Evolutionary conservation across 176 grass and related monocot genomes (phyloP).

Genomic region (Zea luxurians): DNA sequence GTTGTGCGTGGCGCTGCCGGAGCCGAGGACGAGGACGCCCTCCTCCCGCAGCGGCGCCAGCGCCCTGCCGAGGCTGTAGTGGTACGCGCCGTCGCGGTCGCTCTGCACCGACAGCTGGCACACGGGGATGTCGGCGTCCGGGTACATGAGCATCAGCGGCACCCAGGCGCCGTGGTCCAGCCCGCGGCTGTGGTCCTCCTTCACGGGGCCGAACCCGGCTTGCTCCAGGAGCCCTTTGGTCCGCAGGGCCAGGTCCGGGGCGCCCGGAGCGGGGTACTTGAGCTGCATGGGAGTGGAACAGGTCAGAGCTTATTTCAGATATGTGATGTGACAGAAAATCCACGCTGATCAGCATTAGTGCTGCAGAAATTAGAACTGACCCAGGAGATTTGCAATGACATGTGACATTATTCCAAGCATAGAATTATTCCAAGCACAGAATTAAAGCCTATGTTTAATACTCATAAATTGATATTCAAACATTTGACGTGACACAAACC

Average conservation of each 20-base stretch:
- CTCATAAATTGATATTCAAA: no score
- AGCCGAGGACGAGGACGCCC: constrained; percentile 66
- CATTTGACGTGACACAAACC: no score
- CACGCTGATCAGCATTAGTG: neutral
- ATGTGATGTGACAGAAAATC: neutral
- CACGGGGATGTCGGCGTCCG: constrained; percentile 57
- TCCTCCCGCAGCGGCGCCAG: constrained; percentile 60
- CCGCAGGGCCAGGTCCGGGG: constrained; percentile 53
- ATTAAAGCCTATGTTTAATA: no score
- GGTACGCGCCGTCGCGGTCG: constrained; percentile 47
- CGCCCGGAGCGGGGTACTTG: constrained; percentile 35
- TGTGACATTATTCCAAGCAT: no score
- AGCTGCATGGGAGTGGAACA: no score
- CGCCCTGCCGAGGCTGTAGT: constrained; percentile 64
- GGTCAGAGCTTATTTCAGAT: neutral
- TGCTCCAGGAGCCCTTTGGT: constrained; percentile 65
- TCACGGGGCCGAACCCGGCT: constrained; percentile 44
- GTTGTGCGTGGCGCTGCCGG: constrained; percentile 72
- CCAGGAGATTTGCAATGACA: neutral
- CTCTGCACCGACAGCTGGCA: constrained; percentile 70
- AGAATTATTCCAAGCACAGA: neutral
- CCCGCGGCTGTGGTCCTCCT: constrained; percentile 28
- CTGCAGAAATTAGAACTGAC: neutral
- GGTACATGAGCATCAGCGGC: constrained; percentile 76
- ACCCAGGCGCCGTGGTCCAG: constrained; percentile 80